Evolutionary conservation across 176 grass and related monocot genomes (phyloP).

Genomic region (Oryza meridionalis): DNA sequence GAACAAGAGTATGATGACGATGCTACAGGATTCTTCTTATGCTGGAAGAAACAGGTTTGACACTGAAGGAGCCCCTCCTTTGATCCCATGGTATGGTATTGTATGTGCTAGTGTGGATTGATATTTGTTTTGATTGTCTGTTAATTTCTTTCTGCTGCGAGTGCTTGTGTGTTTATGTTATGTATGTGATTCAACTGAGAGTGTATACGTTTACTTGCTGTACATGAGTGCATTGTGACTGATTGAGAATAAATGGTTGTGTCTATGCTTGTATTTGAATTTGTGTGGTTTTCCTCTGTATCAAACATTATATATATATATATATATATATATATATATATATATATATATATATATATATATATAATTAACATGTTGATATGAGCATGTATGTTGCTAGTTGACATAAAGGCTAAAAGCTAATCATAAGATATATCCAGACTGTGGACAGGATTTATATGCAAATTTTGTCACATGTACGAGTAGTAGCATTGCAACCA

Average conservation of each 20-base stretch:
- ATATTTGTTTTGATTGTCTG: neutral
- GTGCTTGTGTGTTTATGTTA: too few relatives aligned
- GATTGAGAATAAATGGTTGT: neutral
- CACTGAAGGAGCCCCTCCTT: neutral
- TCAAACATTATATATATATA: neutral
- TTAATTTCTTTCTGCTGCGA: slow-evolving; percentile 1
- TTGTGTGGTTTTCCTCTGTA: slow-evolving; percentile 15
- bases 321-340: too few relatives aligned
- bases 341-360: too few relatives aligned
- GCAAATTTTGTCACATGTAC: too few relatives aligned
- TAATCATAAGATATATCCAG: too few relatives aligned
- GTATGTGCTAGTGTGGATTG: neutral
- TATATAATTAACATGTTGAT: too few relatives aligned
- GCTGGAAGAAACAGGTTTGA: neutral
- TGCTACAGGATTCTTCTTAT: neutral
- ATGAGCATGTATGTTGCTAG: too few relatives aligned
- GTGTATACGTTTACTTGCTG: slow-evolving; percentile 6
- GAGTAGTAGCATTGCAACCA: too few relatives aligned
- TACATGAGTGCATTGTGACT: neutral
- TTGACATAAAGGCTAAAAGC: too few relatives aligned
- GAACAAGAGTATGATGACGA: neutral
- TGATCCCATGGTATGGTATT: slow-evolving; percentile 16
- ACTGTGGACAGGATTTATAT: too few relatives aligned
- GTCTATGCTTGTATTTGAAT: slow-evolving; percentile 30
- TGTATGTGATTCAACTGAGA: neutral